Percentiles rank a stretch among this genome's conserved stretches.
These are phyloP conservation scores for Seminavis robusta DNA, from an alignment of 108 stramenopile species.

Conservation along the genomic window DNA sequence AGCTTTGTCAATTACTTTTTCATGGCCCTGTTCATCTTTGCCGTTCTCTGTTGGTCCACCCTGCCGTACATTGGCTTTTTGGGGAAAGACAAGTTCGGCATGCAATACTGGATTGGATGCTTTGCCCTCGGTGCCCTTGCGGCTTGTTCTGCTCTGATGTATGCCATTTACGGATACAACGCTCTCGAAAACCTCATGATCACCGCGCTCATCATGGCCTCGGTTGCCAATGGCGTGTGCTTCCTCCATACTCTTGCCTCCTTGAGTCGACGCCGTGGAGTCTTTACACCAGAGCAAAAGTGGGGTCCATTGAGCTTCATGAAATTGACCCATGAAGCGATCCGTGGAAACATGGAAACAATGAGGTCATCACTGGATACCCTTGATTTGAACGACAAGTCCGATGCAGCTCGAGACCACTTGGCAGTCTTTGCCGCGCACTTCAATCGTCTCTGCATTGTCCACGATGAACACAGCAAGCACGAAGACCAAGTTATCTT, in stretches of 20 bases:
- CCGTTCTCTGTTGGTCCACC: conserved; percentile 7
- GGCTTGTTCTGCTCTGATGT: conserved; percentile 16
- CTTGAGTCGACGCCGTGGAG: conserved; percentile 19
- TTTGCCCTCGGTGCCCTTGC: conserved; percentile 26
- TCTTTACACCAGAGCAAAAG: conserved; percentile 26
- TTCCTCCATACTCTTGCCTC: conserved; percentile 19
- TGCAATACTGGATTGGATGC: conserved; percentile 33
- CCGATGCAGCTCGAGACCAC: conserved; percentile 4
- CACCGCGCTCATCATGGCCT: conserved; percentile 12
- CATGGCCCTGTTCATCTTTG: conserved; percentile 20
- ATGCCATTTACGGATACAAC: conserved; percentile 12
- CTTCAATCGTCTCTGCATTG: conserved; percentile 25
- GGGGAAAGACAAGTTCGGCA: conserved; percentile 16
- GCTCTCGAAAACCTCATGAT: conserved; percentile 1
- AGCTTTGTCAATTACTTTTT: conserved; percentile 14
- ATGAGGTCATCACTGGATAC: background rate
- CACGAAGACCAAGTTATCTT: conserved; percentile 36
- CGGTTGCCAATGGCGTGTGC: conserved; percentile 12
- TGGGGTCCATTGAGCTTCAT: conserved; percentile 32
- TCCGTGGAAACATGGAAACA: conserved; percentile 23
- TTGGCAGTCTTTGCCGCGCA: conserved; percentile 26
- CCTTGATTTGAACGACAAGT: conserved; percentile 4
- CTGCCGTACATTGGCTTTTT: conserved; percentile 18
- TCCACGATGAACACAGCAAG: conserved; percentile 29
- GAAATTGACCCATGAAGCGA: conserved; percentile 31